Evolutionary conservation across 75 land plant genomes (phyloP), one percentile per base, ranked within the genome.

Genomic region (Chamaecyparis obtusa): DNA sequence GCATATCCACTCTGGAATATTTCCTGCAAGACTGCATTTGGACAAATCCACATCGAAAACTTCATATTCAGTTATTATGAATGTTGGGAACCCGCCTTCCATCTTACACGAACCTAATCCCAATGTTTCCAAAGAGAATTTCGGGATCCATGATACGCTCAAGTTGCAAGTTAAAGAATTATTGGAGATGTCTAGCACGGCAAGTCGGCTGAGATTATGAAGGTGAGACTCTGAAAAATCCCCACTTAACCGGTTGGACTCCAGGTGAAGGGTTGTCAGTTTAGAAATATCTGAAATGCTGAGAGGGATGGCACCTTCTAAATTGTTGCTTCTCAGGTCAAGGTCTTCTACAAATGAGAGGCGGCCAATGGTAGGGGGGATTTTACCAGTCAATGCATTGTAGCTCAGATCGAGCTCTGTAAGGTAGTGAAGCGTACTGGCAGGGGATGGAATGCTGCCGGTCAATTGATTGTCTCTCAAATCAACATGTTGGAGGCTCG

Each of bases 211-310:
- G 24, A 67, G 71, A 67, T 5, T 27, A 67, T 21, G 1, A 67
- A 67, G n/a, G 71, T 21, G 71, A 67, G 71, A 67, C 71, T 24
- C 71, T 67, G 71, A 67, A 27, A 67, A 67, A 21, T 49, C 19
- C 30, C 51, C 85, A 37, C 21, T 81, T 44, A 86, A 21, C 14
- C 44, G 33, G n/a, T 89, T 89, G 67, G 30, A 5, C 19, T 41
- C 39, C 21, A 89, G 36, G 37, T 43, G 0, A 0, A 89, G 87
- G 3, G 4, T 16, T 41, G 39, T 11, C 1, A 89, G 55, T 27
- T 32, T 8, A 72, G n/a, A 30, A 30, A 89, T 41, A 8, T 87
- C 5, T 27, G 37, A 55, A 27, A 89, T 37, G 35, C 19, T 81
- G 5, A 46, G 8, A 8, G 87, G 81, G 56, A 83, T 48, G 49